Base-by-base conservation (phyloP, 176 grass and related monocot genomes). In the Lolium perenne region DNA sequence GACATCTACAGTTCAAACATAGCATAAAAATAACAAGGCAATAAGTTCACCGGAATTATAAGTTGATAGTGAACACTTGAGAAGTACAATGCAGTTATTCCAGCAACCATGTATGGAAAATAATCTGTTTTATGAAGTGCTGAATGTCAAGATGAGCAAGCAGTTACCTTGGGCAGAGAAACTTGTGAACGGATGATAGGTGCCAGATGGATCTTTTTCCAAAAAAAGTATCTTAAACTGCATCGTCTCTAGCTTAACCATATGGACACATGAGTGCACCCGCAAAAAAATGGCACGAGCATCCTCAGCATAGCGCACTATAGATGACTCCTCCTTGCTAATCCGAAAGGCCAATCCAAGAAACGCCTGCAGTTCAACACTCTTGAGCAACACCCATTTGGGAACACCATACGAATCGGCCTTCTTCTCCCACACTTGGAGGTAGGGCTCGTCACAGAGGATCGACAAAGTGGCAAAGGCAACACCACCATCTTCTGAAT, bases 141-240 rank as follows among this genome's bases (percentile, higher is more conserved):
- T 65, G 62, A 2, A 65, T 65, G 5, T 32, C 25, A 32, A 65
- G 62, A 65, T 65, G 62, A 62, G 58, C 58, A 61, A 74, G 71
- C 0, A 26, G 8, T 50, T 75, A 75, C 72, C 72, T 53, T 23
- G 12, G 49, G 72, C 32, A 25, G 47, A 51, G n/a, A 50, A 74
- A 75, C 47, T 75, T 75, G 73, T 54, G 73, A 22, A 76, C 8
- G 73, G 48, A 76, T 76, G 48, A 76, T 51, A 76, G 8, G 63
- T 66, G 63, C 26, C 14, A 32, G 10, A 13, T 4, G 4, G 22
- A 75, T 76, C 8, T 26, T 14, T 35, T 53, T 76, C 48, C 26
- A 26, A 2, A 35, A 35, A 76, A 4, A 76, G 14, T 10, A 35
- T 8, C 48, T 35, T 54, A 25, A 22, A 54, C 48, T 54, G 6